Percentiles rank a stretch among this genome's conserved stretches.
phyloP scores from a whole-genome alignment of 345 rosid species.

The Excoecaria agallocha region DNA sequence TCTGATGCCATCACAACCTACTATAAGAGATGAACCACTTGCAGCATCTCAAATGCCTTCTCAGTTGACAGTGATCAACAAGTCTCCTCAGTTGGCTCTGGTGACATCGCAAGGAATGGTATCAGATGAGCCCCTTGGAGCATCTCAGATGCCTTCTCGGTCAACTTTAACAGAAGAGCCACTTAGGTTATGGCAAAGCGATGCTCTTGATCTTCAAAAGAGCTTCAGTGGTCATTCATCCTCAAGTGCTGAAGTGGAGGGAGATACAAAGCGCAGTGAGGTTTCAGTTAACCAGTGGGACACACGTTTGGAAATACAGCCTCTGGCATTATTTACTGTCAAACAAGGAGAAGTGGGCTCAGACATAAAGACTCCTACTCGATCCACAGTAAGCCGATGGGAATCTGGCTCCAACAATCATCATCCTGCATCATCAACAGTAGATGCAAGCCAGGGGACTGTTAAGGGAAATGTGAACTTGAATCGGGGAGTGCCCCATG shows the following conservation, averaged over 20 bases:
- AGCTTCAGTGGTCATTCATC: constrained; percentile 46
- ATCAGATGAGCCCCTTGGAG: not conserved
- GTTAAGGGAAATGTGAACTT: constrained; percentile 43
- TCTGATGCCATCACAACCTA: constrained; percentile 28
- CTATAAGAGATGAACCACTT: constrained; percentile 3
- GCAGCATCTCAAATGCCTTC: constrained; percentile 12
- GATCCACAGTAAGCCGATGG: constrained; percentile 18
- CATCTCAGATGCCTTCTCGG: constrained; percentile 21
- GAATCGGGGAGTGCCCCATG: constrained; percentile 31
- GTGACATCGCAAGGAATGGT: constrained; percentile 9
- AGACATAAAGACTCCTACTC: constrained; percentile 12
- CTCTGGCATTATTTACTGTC: constrained; percentile 35
- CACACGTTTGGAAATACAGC: constrained; percentile 47
- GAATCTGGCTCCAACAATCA: constrained; percentile 17
- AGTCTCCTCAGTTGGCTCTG: constrained; percentile 2
- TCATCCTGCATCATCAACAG: constrained; percentile 15
- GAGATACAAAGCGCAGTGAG: constrained; percentile 36
- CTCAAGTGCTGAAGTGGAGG: constrained; percentile 39
- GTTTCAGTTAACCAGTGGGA: constrained; percentile 50
- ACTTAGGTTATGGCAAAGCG: constrained; percentile 13
- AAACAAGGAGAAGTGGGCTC: constrained; percentile 14
- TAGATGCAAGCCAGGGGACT: constrained; percentile 35
- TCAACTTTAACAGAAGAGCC: constrained; percentile 8
- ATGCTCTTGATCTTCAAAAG: constrained; percentile 33
- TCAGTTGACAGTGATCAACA: constrained; percentile 2